These are phyloP conservation scores for Tylopilus rubrobrunneus DNA, from an alignment of 768 basidiomycete genomes.

Conservation along the genomic window DNA sequence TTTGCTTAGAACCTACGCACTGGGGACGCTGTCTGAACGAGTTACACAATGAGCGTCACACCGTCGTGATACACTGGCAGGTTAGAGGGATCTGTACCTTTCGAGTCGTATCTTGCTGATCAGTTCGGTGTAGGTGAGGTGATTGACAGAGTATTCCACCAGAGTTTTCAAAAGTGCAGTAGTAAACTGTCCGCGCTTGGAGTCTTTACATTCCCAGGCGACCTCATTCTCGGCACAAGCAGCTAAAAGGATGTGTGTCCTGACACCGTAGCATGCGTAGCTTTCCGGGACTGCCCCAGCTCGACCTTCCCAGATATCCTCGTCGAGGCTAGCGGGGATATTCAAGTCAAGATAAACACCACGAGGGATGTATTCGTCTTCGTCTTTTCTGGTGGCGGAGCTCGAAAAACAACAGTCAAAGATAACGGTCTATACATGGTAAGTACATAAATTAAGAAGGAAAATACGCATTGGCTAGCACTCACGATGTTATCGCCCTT, in stretches of 20 bases:
- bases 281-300: conserved; percentile 1
- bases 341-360: background rate
- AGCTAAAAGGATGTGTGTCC: conserved; percentile 41
- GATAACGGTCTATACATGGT: conserved; percentile 37
- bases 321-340: conserved; percentile 23
- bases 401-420: conserved; percentile 46
- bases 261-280: conserved; percentile 27
- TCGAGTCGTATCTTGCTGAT: conserved; percentile 14
- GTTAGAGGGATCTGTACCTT: background rate
- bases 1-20: conserved; percentile 24
- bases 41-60: background rate
- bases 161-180: conserved; percentile 18
- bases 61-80: background rate
- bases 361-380: conserved; percentile 7
- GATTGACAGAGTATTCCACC: background rate
- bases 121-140: conserved; percentile 24
- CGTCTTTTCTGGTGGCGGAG: conserved; percentile 28
- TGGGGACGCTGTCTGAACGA: conserved; percentile 26
- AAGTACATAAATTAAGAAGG: background rate
- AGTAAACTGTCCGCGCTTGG: conserved; percentile 25
- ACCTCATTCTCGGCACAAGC: conserved; percentile 37
- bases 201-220: conserved; percentile 22
- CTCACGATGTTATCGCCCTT: conserved; percentile 45
- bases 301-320: conserved; percentile 18
- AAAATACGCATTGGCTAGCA: conserved; percentile 6